Conservation (phyloP, 176 grass and related monocot species). For the Alloteropsis semialata region DNA sequence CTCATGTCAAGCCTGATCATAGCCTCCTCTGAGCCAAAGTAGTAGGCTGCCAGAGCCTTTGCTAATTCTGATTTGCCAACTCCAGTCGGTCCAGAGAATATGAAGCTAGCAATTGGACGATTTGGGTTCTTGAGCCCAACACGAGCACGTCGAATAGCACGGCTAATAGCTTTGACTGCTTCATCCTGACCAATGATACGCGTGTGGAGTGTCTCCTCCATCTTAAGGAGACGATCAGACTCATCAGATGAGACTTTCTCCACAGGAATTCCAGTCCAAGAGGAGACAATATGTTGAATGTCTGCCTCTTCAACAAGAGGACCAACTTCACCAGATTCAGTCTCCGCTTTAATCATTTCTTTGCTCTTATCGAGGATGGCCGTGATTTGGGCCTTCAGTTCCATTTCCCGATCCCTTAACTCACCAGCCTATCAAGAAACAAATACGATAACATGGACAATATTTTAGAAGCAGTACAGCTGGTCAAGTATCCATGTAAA, state of each 20-base stretch:
- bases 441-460: neutral
- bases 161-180: constrained; percentile 94
- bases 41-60: constrained; percentile 81
- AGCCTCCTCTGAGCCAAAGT: constrained; percentile 93
- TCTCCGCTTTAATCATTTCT: constrained; percentile 91
- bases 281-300: constrained; percentile 95
- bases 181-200: constrained; percentile 97
- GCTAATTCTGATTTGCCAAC: constrained; percentile 97
- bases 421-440: constrained; percentile 60
- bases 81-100: constrained; percentile 96
- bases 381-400: constrained; percentile 81
- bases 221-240: constrained; percentile 90
- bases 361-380: constrained; percentile 87
- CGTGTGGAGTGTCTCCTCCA: constrained; percentile 90
- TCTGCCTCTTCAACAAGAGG: constrained; percentile 86
- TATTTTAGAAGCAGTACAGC: neutral
- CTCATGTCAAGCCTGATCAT: constrained; percentile 99
- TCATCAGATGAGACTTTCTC: constrained; percentile 95
- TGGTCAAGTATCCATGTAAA: constrained; percentile 2
- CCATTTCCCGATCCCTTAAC: constrained; percentile 80
- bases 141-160: constrained; percentile 88
- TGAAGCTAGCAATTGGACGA: constrained; percentile 95
- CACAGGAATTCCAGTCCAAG: constrained; percentile 94
- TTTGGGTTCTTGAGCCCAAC: constrained; percentile 95
- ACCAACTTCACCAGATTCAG: constrained; percentile 68